phyloP scores from a whole-genome alignment of 2,329 filamentous ascomycete genomes.

The Paecilomyces variotii region DNA sequence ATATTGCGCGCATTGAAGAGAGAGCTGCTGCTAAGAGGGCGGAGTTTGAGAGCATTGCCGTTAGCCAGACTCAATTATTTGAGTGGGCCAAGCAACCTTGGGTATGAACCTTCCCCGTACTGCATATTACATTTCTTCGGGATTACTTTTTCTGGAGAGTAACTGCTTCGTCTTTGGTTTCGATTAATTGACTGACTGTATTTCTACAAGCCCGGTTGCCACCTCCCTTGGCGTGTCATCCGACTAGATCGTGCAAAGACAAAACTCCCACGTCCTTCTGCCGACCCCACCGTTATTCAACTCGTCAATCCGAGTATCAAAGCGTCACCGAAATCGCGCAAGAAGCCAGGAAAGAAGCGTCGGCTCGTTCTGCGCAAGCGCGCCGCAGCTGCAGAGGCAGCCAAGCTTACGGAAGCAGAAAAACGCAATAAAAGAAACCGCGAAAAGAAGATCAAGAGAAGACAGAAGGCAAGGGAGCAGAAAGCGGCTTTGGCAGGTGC shows the following conservation, averaged over 20 bases:
- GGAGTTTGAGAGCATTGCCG: constrained; percentile 29
- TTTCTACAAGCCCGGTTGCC: constrained; percentile 29
- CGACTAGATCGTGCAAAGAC: constrained; percentile 27
- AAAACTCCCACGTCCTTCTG: constrained; percentile 16
- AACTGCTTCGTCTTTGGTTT: not conserved
- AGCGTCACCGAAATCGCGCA: constrained; percentile 21
- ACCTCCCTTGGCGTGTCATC: constrained; percentile 34
- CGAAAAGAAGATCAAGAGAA: constrained; percentile 29
- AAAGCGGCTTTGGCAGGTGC: constrained; percentile 26
- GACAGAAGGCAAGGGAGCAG: constrained; percentile 29
- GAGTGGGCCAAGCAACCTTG: constrained; percentile 23
- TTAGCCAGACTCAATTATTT: constrained; percentile 25
- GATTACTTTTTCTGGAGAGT: not conserved
- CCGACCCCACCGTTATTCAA: constrained; percentile 14
- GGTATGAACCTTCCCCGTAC: constrained; percentile 18
- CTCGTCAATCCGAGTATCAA: constrained; percentile 13
- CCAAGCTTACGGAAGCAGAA: constrained; percentile 28
- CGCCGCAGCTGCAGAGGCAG: constrained; percentile 17
- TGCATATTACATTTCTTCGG: constrained; percentile 3
- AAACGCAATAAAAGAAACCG: constrained; percentile 33
- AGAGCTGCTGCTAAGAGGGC: constrained; percentile 12
- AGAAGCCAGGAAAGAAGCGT: constrained; percentile 37
- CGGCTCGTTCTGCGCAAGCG: constrained; percentile 33
- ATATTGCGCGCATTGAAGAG: constrained; percentile 7
- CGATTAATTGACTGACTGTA: not conserved